Base-by-base conservation (phyloP, 371 early-diverging fungal species). In the Mortierella sp. region DNA sequence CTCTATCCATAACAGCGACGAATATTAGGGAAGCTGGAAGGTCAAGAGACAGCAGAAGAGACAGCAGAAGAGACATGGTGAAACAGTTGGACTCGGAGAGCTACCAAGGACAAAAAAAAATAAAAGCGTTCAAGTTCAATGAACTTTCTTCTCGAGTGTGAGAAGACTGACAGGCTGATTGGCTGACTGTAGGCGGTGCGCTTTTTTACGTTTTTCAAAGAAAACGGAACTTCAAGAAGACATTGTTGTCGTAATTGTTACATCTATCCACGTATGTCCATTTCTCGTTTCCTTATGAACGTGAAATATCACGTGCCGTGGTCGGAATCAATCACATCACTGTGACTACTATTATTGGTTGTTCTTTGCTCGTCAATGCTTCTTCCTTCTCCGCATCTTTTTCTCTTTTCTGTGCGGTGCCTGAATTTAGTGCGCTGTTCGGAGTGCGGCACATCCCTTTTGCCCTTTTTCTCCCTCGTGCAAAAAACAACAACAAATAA, bases 401-500 rank as follows among this genome's bases (percentile, higher is more conserved):
- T 13, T n/a, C n/a, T n/a, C 26, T 28, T 9, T 48, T 50, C 31
- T 11, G n/a, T n/a, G 31, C 65, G 68, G 68, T 65, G 68, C 68
- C 68, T 65, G 68, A 65, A 65, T 21, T 50, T 50, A 14, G 16
- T 16, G 11, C 16, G 16, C 16, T 50, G 19, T 34, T 38, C 68
- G 34, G 68, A 65, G 68, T 38, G 65, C 65, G 65, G 65, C 21
- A 42, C 21, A 34, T 65, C 63, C 24, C 42, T 65, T 60, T 21
- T 57, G 42, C 57, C 57, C 57, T 26, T 7, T 24, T 26, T 26
- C 60, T 2, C 42, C 68, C 68, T 38, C 68, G 68, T 65, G 68
- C 68, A 65, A 65, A 63, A 28, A 65, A 31, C 31, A 60, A 63
- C 63, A 63, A 63, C 31, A 63, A 65, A 65, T 1, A 65, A 65